Evolutionary conservation across 805 yeast genomes (phyloP).

Genomic region (Komagataella ulmi): DNA sequence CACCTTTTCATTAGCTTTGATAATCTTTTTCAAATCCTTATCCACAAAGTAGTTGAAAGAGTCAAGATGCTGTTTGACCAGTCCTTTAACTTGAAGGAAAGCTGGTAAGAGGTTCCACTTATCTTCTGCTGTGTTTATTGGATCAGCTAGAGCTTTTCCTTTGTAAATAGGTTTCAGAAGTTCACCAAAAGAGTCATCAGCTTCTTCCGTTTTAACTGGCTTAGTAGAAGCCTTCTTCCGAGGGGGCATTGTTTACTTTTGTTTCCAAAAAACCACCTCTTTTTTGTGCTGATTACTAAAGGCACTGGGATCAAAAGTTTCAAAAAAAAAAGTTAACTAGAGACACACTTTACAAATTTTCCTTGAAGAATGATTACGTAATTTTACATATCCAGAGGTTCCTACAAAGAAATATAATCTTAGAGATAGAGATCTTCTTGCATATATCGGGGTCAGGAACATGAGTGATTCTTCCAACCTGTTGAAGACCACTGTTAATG

Average conservation of each 20-base stretch:
- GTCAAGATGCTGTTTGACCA: conserved; percentile 94
- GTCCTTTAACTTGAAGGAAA: conserved; percentile 85
- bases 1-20: conserved; percentile 79
- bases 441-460: neutral
- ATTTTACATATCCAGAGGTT: neutral
- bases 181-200: conserved; percentile 45
- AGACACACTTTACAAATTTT: too few relatives aligned
- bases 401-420: neutral
- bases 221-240: neutral
- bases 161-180: conserved; percentile 69
- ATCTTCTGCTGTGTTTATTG: conserved; percentile 83
- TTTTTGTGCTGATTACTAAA: neutral
- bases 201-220: conserved; percentile 21
- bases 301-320: neutral
- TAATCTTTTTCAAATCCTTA: conserved; percentile 82
- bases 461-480: conserved; percentile 7
- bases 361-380: neutral
- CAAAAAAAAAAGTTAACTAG: neutral
- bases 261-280: neutral
- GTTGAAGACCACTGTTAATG: conserved; percentile 68
- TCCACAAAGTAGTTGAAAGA: conserved; percentile 97
- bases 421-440: neutral
- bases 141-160: conserved; percentile 81
- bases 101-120: conserved; percentile 97
- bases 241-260: neutral